Base-by-base conservation (phyloP, 1,139 yeast species). In the Yamadazyma sp. region DNA sequence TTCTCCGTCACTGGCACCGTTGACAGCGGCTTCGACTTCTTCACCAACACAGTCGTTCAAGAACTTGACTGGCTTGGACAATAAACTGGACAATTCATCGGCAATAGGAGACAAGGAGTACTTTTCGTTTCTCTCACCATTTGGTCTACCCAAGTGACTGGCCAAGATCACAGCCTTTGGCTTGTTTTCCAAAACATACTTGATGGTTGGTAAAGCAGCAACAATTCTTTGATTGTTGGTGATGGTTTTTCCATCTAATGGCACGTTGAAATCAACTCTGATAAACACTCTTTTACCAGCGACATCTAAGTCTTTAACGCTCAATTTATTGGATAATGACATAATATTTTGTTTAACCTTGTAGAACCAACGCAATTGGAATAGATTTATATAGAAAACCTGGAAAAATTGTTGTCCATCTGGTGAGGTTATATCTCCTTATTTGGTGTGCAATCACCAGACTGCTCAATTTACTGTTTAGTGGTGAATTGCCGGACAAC, bases 211-310 rank as follows among this genome's bases (percentile, higher is more conserved):
- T 57, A 90, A 74, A 51, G 97, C 97, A 64, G 97, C 97, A 55
- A 88, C 97, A 64, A 90, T 92, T 73, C 97, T 84, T 76, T 90
- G 97, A 75, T 90, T 90, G 82, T 92, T 90, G 76, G 97, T 92
- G 78, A 90, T 92, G 63, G 83, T 88, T 59, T 78, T 81, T 52
- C 96, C 97, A 62, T 90, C 96, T 56, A 90, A 80, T 60, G 97
- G 97, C 52, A 92, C 97, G 72, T 92, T 90, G 82, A 90, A 90
- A 72, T 90, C 95, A 50, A 89, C 96, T 72, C 97, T 85, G 77
- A 90, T 88, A 72, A 90, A 88, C 61, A 90, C 97, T 62, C 95
- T 80, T 78, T 89, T 89, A 67, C 79, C 89, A 59, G 83, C 67
- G 67, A 87, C 82, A 64, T 80, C 80, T 55, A 92, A 76, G 70